These are phyloP conservation scores for Colletotrichum eremochloae DNA, from an alignment of 2,329 filamentous ascomycete species.

Conservation along the genomic window DNA sequence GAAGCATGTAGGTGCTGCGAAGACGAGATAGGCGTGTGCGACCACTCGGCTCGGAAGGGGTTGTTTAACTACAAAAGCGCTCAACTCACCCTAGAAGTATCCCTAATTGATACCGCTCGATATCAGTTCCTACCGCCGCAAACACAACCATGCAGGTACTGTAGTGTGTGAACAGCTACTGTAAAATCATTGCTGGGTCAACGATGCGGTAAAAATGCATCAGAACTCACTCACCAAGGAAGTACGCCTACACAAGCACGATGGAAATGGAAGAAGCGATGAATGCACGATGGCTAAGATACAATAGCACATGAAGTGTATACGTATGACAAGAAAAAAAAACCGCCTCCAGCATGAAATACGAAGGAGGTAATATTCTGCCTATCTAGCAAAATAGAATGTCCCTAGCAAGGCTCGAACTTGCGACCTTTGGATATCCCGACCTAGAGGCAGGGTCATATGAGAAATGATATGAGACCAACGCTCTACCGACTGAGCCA, in stretches of 20 bases:
- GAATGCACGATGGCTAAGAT: background rate
- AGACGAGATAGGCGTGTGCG: background rate
- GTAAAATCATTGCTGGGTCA: background rate
- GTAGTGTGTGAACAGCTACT: background rate
- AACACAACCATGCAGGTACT: background rate
- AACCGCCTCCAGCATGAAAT: background rate
- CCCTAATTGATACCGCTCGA: background rate
- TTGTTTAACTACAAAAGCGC: background rate
- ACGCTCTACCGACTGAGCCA: slow-evolving; percentile 40
- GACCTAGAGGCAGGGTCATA: slow-evolving; percentile 20
- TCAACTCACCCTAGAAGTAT: background rate
- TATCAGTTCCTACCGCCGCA: background rate
- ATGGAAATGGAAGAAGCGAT: background rate
- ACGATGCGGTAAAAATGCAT: background rate
- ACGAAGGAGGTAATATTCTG: no score
- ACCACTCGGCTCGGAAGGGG: background rate
- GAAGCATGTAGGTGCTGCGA: background rate
- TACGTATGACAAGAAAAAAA: background rate
- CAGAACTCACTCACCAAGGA: background rate
- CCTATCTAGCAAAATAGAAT: background rate
- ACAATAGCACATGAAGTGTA: no score
- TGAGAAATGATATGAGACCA: slow-evolving; percentile 26
- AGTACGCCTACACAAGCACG: background rate
- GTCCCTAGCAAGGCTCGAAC: slow-evolving; percentile 40
- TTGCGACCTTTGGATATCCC: slow-evolving; percentile 40